Evolutionary conservation across 2,329 filamentous ascomycete genomes (phyloP).

Genomic region (Metarhizium humberi): DNA sequence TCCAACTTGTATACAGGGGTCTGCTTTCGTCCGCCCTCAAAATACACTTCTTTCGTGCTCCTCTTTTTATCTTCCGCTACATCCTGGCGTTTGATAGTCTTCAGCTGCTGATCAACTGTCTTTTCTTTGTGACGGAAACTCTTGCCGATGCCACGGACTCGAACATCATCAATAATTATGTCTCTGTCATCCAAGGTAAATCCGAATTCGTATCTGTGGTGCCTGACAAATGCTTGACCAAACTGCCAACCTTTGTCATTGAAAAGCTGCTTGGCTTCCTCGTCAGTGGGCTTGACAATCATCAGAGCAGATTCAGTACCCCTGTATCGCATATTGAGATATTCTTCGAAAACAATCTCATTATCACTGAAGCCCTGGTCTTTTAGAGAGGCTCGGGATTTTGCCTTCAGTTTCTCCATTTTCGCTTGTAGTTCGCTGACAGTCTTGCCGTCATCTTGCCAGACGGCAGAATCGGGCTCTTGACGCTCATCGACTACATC

Average conservation of each 20-base stretch:
- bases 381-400: conserved; percentile 55
- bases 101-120: conserved; percentile 77
- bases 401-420: conserved; percentile 71
- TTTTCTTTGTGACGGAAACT: conserved; percentile 72
- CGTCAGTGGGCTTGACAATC: conserved; percentile 64
- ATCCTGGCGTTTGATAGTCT: conserved; percentile 52
- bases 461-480: conserved; percentile 59
- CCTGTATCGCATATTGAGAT: conserved; percentile 87
- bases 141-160: conserved; percentile 81
- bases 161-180: conserved; percentile 83
- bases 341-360: conserved; percentile 79
- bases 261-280: conserved; percentile 51
- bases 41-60: conserved; percentile 65
- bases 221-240: conserved; percentile 72
- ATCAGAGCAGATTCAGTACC: conserved; percentile 88
- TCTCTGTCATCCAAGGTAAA: conserved; percentile 79
- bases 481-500: conserved; percentile 58
- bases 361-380: conserved; percentile 71
- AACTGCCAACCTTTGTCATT: conserved; percentile 69
- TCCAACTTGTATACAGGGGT: conserved; percentile 80
- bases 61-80: conserved; percentile 52
- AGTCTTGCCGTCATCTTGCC: conserved; percentile 48
- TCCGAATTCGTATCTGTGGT: conserved; percentile 88
- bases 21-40: conserved; percentile 67
- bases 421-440: conserved; percentile 58